phyloP scores from a whole-genome alignment of 2,329 filamentous ascomycete genomes.

The Hypomyces rosellus region DNA sequence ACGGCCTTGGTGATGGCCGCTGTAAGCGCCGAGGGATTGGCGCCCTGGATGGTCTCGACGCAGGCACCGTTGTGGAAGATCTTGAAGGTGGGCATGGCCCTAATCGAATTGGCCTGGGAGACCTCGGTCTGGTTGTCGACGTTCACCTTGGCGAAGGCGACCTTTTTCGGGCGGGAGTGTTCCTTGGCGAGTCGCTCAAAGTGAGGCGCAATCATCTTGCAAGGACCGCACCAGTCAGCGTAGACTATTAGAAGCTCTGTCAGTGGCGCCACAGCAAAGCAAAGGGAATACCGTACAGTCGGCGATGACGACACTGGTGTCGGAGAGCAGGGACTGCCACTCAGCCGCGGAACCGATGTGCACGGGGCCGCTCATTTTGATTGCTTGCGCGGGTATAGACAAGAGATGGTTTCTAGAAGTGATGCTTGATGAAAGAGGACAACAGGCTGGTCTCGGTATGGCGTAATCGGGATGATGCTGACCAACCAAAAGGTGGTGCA shows the following conservation, averaged over 20 bases:
- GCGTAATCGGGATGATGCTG: constrained; percentile 8
- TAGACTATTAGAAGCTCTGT: constrained; percentile 69
- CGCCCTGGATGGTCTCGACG: constrained; percentile 72
- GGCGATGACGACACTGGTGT: constrained; percentile 74
- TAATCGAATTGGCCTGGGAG: constrained; percentile 69
- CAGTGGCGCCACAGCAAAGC: constrained; percentile 16
- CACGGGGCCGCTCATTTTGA: constrained; percentile 40
- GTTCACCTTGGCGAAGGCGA: constrained; percentile 90
- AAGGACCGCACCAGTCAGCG: constrained; percentile 91
- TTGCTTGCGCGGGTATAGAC: too few species aligned
- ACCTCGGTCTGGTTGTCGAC: constrained; percentile 77
- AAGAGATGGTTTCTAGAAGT: not conserved
- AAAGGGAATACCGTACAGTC: constrained; percentile 62
- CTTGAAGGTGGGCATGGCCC: constrained; percentile 91
- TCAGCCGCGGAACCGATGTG: constrained; percentile 60
- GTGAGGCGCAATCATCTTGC: constrained; percentile 83
- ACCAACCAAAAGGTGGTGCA: constrained; percentile 15
- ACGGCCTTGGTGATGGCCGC: constrained; percentile 67
- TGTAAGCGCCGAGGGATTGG: constrained; percentile 69
- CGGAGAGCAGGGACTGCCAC: constrained; percentile 65
- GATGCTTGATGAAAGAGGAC: not conserved
- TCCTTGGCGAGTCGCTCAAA: constrained; percentile 80
- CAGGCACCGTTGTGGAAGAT: constrained; percentile 73
- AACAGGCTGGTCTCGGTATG: not conserved
- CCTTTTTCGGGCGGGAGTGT: constrained; percentile 71